Percentiles rank a stretch among this genome's conserved stretches.
Evolutionary conservation across 352 stramenopile genomes (phyloP).

Genomic region (Globisporangium uncinulatum): DNA sequence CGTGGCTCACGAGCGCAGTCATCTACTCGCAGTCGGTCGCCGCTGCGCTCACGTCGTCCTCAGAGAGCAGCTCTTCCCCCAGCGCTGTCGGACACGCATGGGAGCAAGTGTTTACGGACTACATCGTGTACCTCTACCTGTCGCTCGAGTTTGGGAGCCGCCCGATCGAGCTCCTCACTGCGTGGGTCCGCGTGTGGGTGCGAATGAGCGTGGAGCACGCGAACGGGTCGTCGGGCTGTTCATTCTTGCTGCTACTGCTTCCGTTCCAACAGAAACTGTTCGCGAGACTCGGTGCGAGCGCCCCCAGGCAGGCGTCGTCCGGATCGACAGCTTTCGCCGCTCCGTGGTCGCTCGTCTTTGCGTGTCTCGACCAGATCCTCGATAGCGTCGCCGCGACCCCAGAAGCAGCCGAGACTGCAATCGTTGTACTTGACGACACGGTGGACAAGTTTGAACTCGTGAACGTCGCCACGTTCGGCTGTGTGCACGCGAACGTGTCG

Average conservation of each 20-base stretch:
- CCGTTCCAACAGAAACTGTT: constrained; percentile 52
- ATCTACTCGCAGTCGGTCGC: constrained; percentile 18
- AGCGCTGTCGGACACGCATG: constrained; percentile 19
- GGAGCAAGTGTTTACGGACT: constrained; percentile 37
- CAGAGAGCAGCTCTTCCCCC: neutral
- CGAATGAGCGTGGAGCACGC: constrained; percentile 23
- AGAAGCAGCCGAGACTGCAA: constrained; percentile 18
- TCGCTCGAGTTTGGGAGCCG: constrained; percentile 41
- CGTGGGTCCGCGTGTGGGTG: constrained; percentile 53
- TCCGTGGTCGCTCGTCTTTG: constrained; percentile 28
- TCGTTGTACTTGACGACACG: constrained; percentile 26
- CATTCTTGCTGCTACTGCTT: constrained; percentile 24
- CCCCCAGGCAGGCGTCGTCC: neutral
- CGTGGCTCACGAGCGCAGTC: constrained; percentile 14
- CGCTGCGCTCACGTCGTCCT: neutral
- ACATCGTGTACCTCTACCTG: constrained; percentile 51
- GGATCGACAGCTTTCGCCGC: neutral
- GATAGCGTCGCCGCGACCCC: constrained; percentile 3
- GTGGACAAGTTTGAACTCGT: constrained; percentile 33
- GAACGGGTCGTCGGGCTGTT: constrained; percentile 1
- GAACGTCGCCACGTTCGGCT: constrained; percentile 20
- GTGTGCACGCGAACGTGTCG: constrained; percentile 3
- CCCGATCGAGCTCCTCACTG: constrained; percentile 16
- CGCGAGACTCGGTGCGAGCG: constrained; percentile 21
- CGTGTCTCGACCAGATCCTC: constrained; percentile 17